Base-by-base conservation (phyloP, 192 early-diverging fungal genomes). In the Bifiguratus adelaidae region DNA sequence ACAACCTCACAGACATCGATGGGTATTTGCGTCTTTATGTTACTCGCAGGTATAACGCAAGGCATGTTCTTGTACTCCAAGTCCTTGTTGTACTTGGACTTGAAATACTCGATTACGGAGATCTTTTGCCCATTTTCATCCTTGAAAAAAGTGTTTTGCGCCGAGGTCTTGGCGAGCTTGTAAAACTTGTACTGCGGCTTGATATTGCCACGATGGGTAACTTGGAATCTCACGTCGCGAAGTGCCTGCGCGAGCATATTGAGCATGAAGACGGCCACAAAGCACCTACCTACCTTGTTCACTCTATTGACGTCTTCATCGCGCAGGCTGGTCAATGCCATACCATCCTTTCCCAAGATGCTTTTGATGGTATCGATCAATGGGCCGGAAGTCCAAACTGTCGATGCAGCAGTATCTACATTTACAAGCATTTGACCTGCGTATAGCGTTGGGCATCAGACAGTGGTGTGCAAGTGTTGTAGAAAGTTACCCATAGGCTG, bases 41-140 rank as follows among this genome's bases (percentile, higher is more conserved):
- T 34, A 7, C 60, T 43, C 21, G 68, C 55, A 16, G 86, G 80
- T 12, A 80, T 73, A 7, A 82, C 41, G 8, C 76, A 74, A 3
- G 88, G 89, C 26, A 89, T 53, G 32, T 74, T 66, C 3, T 88
- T 80, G 45, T 83, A 91, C 44, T 55, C 60, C 18, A 92, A 68
- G 0, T 30, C 52, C 19, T 63, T 55, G 55, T 72, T 71, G 59
- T 89, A 88, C 41, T 77, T 75, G 16, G 56, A 30, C 35, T 44
- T 34, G 41, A 84, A 92, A 58, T 91, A 91, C 32, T 76, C 48
- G 1, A 68, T 70, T 11, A 92, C 75, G 35, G 30, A 44, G 9
- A 56, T 37, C 21, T 36, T 61, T 24, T 53, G 71, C 6, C 76
- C 60, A 25, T 24, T 43, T 22, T 76, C 80, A 32, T 56, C 54